A percentile compares a stretch with the other conserved stretches of the same genome.
phyloP scores from a whole-genome alignment of 352 stramenopile genomes.

The Pelagophyceae sp. region DNA sequence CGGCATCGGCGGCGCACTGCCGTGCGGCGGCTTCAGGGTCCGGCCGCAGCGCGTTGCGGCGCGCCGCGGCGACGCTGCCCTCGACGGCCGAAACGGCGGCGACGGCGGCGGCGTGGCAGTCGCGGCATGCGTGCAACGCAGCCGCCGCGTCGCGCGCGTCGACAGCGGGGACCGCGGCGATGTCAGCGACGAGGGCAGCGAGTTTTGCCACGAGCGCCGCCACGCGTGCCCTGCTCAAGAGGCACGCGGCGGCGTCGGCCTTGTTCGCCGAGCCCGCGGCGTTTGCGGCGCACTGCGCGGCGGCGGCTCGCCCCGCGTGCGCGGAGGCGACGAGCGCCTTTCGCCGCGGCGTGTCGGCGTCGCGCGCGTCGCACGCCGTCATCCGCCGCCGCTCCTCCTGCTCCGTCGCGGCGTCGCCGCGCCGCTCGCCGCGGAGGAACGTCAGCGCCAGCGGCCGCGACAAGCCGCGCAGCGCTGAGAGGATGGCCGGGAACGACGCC shows the following conservation, averaged over 20 bases:
- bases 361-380: too few species aligned
- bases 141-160: neutral
- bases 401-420: neutral
- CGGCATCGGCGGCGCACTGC: neutral
- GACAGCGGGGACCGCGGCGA: neutral
- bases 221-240: too few species aligned
- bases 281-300: neutral
- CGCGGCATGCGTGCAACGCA: neutral
- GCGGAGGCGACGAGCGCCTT: neutral
- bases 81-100: too few species aligned
- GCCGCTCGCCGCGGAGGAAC: conserved; percentile 5
- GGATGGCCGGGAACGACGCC: neutral
- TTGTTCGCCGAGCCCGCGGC: neutral
- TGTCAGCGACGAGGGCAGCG: too few species aligned
- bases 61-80: too few species aligned
- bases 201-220: too few species aligned
- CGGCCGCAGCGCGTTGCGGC: too few species aligned
- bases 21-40: neutral
- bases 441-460: neutral
- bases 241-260: neutral
- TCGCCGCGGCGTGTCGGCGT: neutral
- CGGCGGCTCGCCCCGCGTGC: neutral
- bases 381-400: neutral
- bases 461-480: neutral
- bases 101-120: too few species aligned